Percentiles rank a stretch among this genome's conserved stretches.
phyloP scores from a whole-genome alignment of 257 asterid genomes.

The Leptodermis oblonga region DNA sequence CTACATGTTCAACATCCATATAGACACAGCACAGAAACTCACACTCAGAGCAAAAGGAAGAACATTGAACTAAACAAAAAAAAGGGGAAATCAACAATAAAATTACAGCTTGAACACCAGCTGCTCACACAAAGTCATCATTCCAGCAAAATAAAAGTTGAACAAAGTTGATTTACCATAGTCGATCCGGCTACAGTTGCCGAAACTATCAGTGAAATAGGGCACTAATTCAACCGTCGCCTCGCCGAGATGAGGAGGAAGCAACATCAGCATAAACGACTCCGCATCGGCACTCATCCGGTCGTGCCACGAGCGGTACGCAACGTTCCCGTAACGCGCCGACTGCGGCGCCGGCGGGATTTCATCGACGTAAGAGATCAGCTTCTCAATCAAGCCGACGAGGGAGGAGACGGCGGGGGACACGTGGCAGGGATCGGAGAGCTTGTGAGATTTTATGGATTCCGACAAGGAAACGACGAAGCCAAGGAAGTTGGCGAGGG shows the following conservation, averaged over 20 bases:
- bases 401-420: constrained; percentile 45
- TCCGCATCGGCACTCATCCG: constrained; percentile 62
- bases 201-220: constrained; percentile 78
- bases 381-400: constrained; percentile 35
- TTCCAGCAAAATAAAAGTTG: not conserved
- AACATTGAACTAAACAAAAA: not conserved
- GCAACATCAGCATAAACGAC: constrained; percentile 43
- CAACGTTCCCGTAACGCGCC: constrained; percentile 69
- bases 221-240: constrained; percentile 67
- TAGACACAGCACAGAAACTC: not conserved
- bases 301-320: constrained; percentile 78
- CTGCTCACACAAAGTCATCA: not conserved
- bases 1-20: not conserved
- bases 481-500: constrained; percentile 65
- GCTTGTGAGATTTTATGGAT: constrained; percentile 56
- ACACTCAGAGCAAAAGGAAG: not conserved
- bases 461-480: constrained; percentile 73
- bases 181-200: constrained; percentile 74
- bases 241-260: constrained; percentile 37
- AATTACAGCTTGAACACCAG: not conserved
- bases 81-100: not conserved
- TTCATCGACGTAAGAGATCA: constrained; percentile 54
- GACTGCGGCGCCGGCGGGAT: constrained; percentile 70
- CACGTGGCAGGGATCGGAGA: constrained; percentile 64
- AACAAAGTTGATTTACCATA: constrained; percentile 38